A percentile compares a stretch with the other conserved stretches of the same genome.
phyloP scores from a whole-genome alignment of 2,329 filamentous ascomycete species.

The Alternaria ventricosa region DNA sequence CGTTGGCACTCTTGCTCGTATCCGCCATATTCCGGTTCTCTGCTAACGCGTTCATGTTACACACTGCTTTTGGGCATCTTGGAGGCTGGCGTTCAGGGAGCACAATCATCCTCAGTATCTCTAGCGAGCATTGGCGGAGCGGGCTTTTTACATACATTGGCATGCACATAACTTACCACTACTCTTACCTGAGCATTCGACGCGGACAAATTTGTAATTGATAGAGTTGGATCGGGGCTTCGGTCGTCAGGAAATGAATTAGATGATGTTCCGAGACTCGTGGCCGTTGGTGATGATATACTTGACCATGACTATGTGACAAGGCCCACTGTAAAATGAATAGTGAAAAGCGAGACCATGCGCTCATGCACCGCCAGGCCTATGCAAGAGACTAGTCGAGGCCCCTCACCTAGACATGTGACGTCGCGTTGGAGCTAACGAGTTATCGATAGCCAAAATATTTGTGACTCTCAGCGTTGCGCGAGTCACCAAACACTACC shows the following conservation, averaged over 20 bases:
- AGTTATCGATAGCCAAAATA: constrained; percentile 38
- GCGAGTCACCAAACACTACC: constrained; percentile 15
- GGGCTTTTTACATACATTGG: constrained; percentile 38
- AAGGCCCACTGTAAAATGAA: neutral
- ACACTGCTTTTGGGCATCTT: constrained; percentile 23
- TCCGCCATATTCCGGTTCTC: constrained; percentile 31
- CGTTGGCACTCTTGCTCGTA: constrained; percentile 19
- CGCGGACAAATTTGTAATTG: constrained; percentile 33
- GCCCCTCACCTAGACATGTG: constrained; percentile 11
- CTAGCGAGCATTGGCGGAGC: constrained; percentile 51
- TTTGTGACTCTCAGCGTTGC: constrained; percentile 13
- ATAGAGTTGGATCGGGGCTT: constrained; percentile 23
- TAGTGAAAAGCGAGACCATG: neutral
- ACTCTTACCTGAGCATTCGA: constrained; percentile 14
- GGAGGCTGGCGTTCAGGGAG: constrained; percentile 40
- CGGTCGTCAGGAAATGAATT: constrained; percentile 13
- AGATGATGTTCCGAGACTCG: constrained; percentile 5
- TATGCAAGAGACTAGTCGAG: neutral
- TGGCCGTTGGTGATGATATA: neutral
- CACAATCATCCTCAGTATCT: constrained; percentile 39
- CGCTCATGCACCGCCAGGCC: neutral
- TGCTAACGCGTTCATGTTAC: constrained; percentile 32
- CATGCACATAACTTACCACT: constrained; percentile 40
- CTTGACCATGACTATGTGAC: neutral
- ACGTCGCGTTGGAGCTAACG: constrained; percentile 11